These are phyloP conservation scores for Xerocomus spinulosus DNA, from an alignment of 768 basidiomycete genomes.

Conservation along the genomic window DNA sequence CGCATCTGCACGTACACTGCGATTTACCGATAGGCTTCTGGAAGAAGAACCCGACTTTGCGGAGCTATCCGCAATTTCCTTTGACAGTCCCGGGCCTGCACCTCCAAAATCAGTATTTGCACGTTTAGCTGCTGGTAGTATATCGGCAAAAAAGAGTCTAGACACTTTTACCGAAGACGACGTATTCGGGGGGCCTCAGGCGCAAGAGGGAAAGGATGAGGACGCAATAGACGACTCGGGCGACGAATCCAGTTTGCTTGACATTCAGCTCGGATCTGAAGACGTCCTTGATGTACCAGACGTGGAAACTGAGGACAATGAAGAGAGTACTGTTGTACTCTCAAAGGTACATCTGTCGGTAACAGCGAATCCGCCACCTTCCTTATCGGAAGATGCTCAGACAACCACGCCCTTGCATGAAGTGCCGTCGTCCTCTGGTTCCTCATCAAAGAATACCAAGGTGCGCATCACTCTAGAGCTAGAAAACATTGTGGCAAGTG, in stretches of 20 bases:
- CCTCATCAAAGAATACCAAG: slow-evolving; percentile 30
- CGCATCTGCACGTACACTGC: slow-evolving; percentile 50
- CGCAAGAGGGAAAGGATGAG: neutral
- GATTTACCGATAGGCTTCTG: slow-evolving; percentile 58
- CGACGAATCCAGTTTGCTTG: slow-evolving; percentile 14
- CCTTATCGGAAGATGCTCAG: slow-evolving; percentile 4
- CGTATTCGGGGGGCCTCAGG: slow-evolving; percentile 6
- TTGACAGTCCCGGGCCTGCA: slow-evolving; percentile 40
- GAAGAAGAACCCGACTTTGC: slow-evolving; percentile 61
- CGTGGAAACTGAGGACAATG: slow-evolving; percentile 14
- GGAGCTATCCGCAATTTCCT: slow-evolving; percentile 43
- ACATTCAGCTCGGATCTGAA: slow-evolving; percentile 8
- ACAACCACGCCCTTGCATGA: slow-evolving; percentile 1
- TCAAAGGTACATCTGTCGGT: slow-evolving; percentile 10
- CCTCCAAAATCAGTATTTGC: slow-evolving; percentile 30
- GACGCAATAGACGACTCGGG: slow-evolving; percentile 1
- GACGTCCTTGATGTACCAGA: neutral
- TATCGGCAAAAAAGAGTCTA: slow-evolving; percentile 6
- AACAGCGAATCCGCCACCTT: neutral
- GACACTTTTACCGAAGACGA: slow-evolving; percentile 1
- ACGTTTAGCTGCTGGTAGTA: slow-evolving; percentile 14
- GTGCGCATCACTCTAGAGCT: slow-evolving; percentile 57
- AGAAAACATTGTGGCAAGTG: slow-evolving; percentile 59
- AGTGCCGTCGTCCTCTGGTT: slow-evolving; percentile 8
- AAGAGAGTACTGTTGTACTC: slow-evolving; percentile 31